Percentiles rank a stretch among this genome's conserved stretches.
phyloP scores from a whole-genome alignment of 2,329 filamentous ascomycete genomes.

The Verticillium tricorpus region DNA sequence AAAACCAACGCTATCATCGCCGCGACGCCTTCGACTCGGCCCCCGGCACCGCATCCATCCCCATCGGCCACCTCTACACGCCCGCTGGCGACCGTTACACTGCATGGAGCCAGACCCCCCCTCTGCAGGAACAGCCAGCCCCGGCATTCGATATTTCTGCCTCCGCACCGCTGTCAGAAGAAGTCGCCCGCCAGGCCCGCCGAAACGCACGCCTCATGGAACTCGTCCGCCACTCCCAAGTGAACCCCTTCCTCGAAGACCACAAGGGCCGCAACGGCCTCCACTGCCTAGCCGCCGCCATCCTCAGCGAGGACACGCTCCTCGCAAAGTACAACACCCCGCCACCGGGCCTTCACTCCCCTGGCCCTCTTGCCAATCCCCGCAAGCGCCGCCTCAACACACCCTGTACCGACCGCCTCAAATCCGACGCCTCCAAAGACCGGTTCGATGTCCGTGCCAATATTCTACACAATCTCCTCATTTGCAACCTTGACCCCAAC shows the following conservation, averaged over 20 bases:
- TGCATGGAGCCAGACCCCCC: background rate
- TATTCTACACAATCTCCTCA: constrained; percentile 22
- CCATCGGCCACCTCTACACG: background rate
- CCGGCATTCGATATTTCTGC: background rate
- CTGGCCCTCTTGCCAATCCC: constrained; percentile 23
- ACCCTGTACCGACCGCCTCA: constrained; percentile 18
- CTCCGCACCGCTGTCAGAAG: background rate
- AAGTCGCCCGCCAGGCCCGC: background rate
- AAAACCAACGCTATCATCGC: constrained; percentile 20
- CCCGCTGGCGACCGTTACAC: background rate
- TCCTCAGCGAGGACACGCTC: constrained; percentile 35
- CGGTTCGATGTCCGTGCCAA: constrained; percentile 15
- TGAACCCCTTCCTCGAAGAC: constrained; percentile 32
- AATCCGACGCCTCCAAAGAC: constrained; percentile 26
- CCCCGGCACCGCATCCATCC: constrained; percentile 11
- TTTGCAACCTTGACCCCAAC: constrained; percentile 40
- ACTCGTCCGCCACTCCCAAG: constrained; percentile 28
- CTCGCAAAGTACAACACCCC: constrained; percentile 27
- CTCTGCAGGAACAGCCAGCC: background rate
- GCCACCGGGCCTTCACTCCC: constrained; percentile 3
- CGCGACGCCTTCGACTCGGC: constrained; percentile 45
- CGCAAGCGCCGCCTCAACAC: constrained; percentile 30
- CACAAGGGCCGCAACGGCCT: constrained; percentile 48
- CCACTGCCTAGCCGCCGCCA: constrained; percentile 53
- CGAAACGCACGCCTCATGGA: constrained; percentile 24